Base-by-base conservation (phyloP, 805 yeast species). In the Saccharomycopsis synnaedendra region DNA sequence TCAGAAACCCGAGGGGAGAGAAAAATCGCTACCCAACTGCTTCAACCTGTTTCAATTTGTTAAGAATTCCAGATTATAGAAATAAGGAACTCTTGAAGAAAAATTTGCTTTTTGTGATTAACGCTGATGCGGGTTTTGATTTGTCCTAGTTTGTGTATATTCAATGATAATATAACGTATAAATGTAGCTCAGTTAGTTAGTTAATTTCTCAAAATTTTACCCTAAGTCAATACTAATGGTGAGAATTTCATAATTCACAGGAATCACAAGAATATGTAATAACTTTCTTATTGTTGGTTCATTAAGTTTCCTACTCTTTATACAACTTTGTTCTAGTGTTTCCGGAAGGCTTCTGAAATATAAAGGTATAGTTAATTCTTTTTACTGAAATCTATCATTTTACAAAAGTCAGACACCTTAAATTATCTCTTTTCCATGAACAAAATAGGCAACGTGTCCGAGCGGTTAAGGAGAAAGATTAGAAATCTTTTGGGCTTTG, bases 1-100 rank as follows among this genome's bases (percentile, higher is more conserved):
- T 93, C 42, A 62, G 85, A 37, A 79, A 79, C 54, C 72, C 81
- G 0, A 93, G 90, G 0, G 47, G 60, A 6, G 75, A 75, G 31
- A 54, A 58, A 2, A 69, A 68, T 1, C 66, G 94, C 32, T 66
- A 93, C 38, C 98, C 98, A 0, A 86, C 97, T 0, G 84, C 97
- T 0, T 79, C 96, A 0, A 93, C 98, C 0, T 93, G 98, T 69
- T 85, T 88, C 32, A 93, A 93, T 59, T 64, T 93, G 49, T 67
- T 93, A 52, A 88, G 83, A 58, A 63, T 93, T 31, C 98, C 98
- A 0, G 83, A 88, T 59, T 93, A 93, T 61, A 65, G 68, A 54
- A 67, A 82, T 55, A 82, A 79, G 57, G 62, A 68, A 39, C 30
- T 72, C 2, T 64, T 93, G 40, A 71, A 71, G 48, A 64, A 72